These are phyloP conservation scores for Dothistroma septosporum DNA, from an alignment of 2,329 filamentous ascomycete species.

Conservation along the genomic window DNA sequence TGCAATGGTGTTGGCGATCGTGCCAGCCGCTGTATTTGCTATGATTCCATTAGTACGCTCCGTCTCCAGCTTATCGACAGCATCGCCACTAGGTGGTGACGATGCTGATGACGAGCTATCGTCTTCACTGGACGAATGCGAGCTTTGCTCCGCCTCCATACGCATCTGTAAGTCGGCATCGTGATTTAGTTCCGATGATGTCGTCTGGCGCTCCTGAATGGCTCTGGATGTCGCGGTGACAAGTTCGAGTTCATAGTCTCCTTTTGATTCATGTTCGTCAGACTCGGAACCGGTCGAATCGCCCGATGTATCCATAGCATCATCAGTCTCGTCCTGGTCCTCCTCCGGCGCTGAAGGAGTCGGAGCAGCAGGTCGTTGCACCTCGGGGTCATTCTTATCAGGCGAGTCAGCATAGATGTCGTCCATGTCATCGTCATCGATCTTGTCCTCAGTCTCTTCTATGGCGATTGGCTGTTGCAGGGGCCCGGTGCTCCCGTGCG, in stretches of 20 bases:
- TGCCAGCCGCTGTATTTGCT: background rate
- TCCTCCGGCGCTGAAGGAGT: background rate
- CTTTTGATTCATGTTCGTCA: conserved; percentile 12
- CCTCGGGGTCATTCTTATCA: background rate
- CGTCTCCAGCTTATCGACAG: background rate
- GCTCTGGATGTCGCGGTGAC: background rate
- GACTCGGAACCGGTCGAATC: conserved; percentile 7
- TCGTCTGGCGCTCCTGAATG: background rate
- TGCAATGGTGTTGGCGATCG: conserved; percentile 37
- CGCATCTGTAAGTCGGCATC: conserved; percentile 1
- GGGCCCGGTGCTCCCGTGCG: background rate
- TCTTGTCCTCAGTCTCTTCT: conserved; percentile 10
- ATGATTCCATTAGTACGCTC: background rate
- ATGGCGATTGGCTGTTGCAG: background rate
- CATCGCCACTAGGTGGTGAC: background rate
- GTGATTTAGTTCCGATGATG: background rate
- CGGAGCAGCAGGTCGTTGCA: background rate
- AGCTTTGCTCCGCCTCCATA: background rate
- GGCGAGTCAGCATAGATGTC: conserved; percentile 8
- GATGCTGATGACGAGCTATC: background rate
- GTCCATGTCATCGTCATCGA: conserved; percentile 13
- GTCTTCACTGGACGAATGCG: background rate
- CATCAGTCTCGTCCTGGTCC: conserved; percentile 17
- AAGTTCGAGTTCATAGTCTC: background rate
- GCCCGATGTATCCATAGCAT: conserved; percentile 23